Percentiles rank a stretch among this genome's conserved stretches.
These are phyloP conservation scores for Nannochloris sp. DNA, from an alignment of 139 green algal genomes.

Conservation along the genomic window DNA sequence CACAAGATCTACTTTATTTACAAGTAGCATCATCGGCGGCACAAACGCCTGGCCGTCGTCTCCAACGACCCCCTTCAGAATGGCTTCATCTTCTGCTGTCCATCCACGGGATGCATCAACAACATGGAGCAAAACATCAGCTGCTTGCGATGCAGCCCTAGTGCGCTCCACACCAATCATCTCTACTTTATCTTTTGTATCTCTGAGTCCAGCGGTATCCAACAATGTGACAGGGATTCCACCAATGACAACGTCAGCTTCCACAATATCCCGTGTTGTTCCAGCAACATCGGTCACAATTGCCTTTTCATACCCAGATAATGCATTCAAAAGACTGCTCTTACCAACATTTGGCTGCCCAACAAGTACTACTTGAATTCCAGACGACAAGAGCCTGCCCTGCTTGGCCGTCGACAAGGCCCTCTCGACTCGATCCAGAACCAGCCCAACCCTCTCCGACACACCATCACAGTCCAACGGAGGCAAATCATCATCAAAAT, in stretches of 20 bases:
- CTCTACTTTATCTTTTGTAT: constrained; percentile 71
- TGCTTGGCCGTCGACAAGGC: constrained; percentile 51
- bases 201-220: constrained; percentile 89
- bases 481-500: constrained; percentile 95
- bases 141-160: constrained; percentile 40
- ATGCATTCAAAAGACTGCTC: constrained; percentile 84
- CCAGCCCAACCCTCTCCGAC: constrained; percentile 19
- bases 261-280: constrained; percentile 92
- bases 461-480: constrained; percentile 53
- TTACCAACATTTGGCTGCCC: constrained; percentile 96
- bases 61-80: constrained; percentile 14
- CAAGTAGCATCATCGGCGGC: constrained; percentile 59
- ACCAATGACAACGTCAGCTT: constrained; percentile 66
- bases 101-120: constrained; percentile 65
- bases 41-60: constrained; percentile 2
- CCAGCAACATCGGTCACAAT: constrained; percentile 92
- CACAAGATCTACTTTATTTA: constrained; percentile 83
- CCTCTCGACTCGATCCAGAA: constrained; percentile 21
- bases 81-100: constrained; percentile 53
- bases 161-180: constrained; percentile 66
- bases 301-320: constrained; percentile 66
- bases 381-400: constrained; percentile 58
- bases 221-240: constrained; percentile 84
- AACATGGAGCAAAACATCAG: constrained; percentile 84
- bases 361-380: constrained; percentile 81